phyloP scores from a whole-genome alignment of 108 stramenopile species.

The Mediolabrus comicus region DNA sequence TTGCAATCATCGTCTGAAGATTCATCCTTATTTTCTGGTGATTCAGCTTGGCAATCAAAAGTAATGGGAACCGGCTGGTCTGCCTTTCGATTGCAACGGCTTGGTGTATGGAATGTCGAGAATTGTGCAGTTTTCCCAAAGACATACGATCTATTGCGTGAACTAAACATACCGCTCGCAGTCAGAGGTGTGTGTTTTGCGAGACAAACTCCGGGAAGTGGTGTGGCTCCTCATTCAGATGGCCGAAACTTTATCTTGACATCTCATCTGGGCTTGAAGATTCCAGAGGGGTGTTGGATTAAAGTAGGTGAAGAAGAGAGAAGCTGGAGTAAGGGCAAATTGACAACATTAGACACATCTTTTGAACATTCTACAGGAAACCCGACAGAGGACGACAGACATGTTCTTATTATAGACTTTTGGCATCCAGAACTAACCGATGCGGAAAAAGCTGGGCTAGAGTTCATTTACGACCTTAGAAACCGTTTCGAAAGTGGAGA shows the following conservation, averaged over 20 bases:
- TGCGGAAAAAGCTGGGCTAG: constrained; percentile 74
- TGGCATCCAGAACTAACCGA: constrained; percentile 93
- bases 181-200: constrained; percentile 96
- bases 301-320: constrained; percentile 71
- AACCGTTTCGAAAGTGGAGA: constrained; percentile 85
- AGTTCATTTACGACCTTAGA: constrained; percentile 82
- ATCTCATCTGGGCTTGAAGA: constrained; percentile 79
- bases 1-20: constrained; percentile 9
- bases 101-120: constrained; percentile 89
- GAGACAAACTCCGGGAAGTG: constrained; percentile 77
- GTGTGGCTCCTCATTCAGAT: constrained; percentile 87
- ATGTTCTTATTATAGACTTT: constrained; percentile 93
- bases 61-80: constrained; percentile 94
- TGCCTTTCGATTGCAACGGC: constrained; percentile 84
- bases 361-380: constrained; percentile 92
- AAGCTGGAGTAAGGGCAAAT: constrained; percentile 74
- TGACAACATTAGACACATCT: constrained; percentile 86
- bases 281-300: constrained; percentile 83
- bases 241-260: constrained; percentile 94
- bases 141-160: constrained; percentile 74
- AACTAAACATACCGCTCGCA: constrained; percentile 86
- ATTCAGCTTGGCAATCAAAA: constrained; percentile 83
- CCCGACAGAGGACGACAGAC: constrained; percentile 75
- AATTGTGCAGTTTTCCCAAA: constrained; percentile 85
- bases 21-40: constrained; percentile 51